Evolutionary conservation across 768 basidiomycete species (phyloP).

Genomic region (Holtermanniella nyarrowii): DNA sequence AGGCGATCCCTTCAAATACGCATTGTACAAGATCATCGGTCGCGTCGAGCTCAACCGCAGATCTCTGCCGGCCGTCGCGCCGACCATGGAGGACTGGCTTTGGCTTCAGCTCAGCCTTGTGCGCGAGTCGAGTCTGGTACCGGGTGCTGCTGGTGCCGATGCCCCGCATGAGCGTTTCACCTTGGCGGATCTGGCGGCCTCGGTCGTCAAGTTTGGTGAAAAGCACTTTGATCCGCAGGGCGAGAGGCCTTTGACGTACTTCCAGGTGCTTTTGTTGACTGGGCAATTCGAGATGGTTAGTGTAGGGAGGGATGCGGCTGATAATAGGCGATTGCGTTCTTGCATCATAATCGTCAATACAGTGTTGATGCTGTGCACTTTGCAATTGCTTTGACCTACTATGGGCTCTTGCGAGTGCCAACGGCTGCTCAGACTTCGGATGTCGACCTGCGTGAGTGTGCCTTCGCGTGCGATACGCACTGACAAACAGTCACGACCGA

Average conservation of each 20-base stretch:
- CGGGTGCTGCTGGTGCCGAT: slow-evolving; percentile 57
- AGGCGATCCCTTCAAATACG: slow-evolving; percentile 90
- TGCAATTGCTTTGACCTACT: slow-evolving; percentile 82
- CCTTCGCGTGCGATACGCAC: neutral
- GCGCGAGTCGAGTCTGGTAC: slow-evolving; percentile 46
- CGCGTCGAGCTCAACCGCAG: slow-evolving; percentile 73
- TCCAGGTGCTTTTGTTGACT: slow-evolving; percentile 67
- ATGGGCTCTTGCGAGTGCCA: slow-evolving; percentile 79
- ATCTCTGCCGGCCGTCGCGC: slow-evolving; percentile 70
- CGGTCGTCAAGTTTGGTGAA: slow-evolving; percentile 41
- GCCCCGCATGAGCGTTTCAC: slow-evolving; percentile 59
- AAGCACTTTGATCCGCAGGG: slow-evolving; percentile 48
- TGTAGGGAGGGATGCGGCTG: slow-evolving; percentile 3
- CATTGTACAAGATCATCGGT: slow-evolving; percentile 89
- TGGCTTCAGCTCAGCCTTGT: slow-evolving; percentile 92
- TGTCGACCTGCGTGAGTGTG: slow-evolving; percentile 22
- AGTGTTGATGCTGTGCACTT: slow-evolving; percentile 92
- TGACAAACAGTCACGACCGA: slow-evolving; percentile 5
- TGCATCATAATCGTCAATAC: slow-evolving; percentile 76
- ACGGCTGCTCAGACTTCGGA: slow-evolving; percentile 72
- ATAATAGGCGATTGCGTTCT: slow-evolving; percentile 69
- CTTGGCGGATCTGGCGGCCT: slow-evolving; percentile 36
- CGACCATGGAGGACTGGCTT: slow-evolving; percentile 93
- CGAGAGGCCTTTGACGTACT: slow-evolving; percentile 47
- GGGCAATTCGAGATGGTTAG: slow-evolving; percentile 87